A percentile compares a stretch with the other conserved stretches of the same genome.
phyloP scores from a whole-genome alignment of 78 protist species.

The Cavenderia fasciculata region DNA sequence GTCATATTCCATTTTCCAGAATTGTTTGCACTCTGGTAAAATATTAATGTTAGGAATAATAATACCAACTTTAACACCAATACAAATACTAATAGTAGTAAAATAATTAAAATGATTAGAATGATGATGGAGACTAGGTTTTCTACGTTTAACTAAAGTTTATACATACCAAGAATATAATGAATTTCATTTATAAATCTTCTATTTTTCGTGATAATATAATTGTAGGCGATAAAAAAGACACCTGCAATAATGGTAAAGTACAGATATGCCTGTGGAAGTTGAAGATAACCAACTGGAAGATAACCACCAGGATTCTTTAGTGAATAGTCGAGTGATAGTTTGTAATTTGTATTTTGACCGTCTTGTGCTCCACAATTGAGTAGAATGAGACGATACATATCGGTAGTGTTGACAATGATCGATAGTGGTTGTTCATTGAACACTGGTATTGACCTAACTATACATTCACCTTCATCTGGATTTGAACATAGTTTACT shows the following conservation, averaged over 20 bases:
- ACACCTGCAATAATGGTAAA: background rate
- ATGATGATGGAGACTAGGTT: background rate
- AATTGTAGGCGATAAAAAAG: background rate
- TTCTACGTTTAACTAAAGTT: background rate
- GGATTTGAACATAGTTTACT: conserved; percentile 22
- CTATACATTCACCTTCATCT: conserved; percentile 4
- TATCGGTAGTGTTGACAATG: background rate
- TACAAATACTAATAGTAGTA: conserved; percentile 15
- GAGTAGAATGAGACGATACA: conserved; percentile 43
- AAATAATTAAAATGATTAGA: background rate
- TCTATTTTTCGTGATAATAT: background rate
- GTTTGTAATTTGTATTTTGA: background rate
- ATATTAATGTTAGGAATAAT: conserved; percentile 5
- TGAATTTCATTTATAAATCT: conserved; percentile 22
- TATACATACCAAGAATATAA: background rate
- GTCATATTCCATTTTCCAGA: conserved; percentile 13
- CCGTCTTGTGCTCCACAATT: conserved; percentile 32
- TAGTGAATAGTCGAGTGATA: background rate
- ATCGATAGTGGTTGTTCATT: background rate
- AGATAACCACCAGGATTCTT: conserved; percentile 43
- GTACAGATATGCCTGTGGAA: conserved; percentile 34
- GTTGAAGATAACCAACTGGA: conserved; percentile 26
- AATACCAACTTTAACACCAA: conserved; percentile 15
- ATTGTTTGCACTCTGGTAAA: conserved; percentile 29
- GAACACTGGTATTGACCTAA: background rate